Conservation (phyloP, 768 basidiomycete genomes). For the Mycena maculata region DNA sequence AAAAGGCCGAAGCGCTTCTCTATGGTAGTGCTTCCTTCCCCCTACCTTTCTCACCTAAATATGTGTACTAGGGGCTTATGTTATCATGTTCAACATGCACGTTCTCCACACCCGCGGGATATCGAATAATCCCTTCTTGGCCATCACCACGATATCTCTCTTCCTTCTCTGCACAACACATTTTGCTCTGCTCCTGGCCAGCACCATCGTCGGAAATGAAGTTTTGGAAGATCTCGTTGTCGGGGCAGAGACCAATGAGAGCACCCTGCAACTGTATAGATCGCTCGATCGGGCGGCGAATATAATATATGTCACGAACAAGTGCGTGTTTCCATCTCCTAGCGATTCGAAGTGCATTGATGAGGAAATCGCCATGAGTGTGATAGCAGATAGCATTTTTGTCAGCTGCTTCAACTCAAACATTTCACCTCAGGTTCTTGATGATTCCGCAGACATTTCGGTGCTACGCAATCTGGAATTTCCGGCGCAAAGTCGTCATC, state of each 20-base stretch:
- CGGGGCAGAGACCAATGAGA: neutral
- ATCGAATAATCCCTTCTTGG: neutral
- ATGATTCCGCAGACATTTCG: slow-evolving; percentile 16
- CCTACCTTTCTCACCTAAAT: neutral
- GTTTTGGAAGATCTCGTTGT: neutral
- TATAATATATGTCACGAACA: slow-evolving; percentile 11
- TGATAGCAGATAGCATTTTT: slow-evolving; percentile 21
- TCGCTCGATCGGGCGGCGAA: neutral
- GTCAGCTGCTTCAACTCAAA: slow-evolving; percentile 2
- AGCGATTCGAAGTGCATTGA: neutral
- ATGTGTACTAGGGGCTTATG: slow-evolving; percentile 4
- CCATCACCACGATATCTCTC: neutral
- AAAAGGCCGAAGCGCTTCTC: slow-evolving; percentile 9
- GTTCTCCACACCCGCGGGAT: slow-evolving; percentile 2
- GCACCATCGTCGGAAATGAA: neutral
- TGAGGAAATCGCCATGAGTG: neutral
- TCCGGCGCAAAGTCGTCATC: neutral
- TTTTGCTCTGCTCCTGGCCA: slow-evolving; percentile 6
- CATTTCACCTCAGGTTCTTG: neutral
- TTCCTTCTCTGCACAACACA: slow-evolving; percentile 17
- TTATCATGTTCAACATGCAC: slow-evolving; percentile 11
- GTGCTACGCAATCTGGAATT: slow-evolving; percentile 23
- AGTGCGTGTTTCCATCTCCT: slow-evolving; percentile 9
- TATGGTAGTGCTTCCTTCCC: slow-evolving; percentile 5
- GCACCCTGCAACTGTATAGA: neutral